Evolutionary conservation across 805 yeast genomes (phyloP), one percentile per base, ranked within the genome.

Genomic region (Millerozyma miso): DNA sequence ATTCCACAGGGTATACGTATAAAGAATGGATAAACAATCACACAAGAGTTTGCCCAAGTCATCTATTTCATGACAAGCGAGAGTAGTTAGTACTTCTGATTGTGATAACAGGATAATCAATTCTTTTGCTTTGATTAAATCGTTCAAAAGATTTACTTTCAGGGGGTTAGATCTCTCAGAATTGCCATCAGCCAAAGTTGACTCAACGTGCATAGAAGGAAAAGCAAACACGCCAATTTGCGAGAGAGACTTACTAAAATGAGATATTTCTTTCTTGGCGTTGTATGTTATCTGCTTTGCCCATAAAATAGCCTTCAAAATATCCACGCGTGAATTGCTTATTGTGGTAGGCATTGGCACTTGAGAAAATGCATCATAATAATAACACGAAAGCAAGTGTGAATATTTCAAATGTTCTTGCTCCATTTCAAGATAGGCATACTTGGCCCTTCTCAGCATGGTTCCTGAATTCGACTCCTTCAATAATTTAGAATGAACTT

Each of bases 1-100:
- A 35, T 49, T 53, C 35, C 52, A 56, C 4, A 49, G 46, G 2
- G 60, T 42, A 48, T 53, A 43, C 5, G 60, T 50, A n/a, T 61
- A 52, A 16, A 58, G 36, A 20, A 50, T 31, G 14, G 51, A 46
- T 5, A 56, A 31, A 33, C 62, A 56, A n/a, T 44, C 45, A 26
- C 42, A 48, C 31, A 58, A 39, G 5, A 46, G 36, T 6, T 44
- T 48, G 32, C 34, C 42, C 33, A 51, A 43, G 26, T 51, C 56
- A 29, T 50, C 42, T 32, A 54, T 44, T 33, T 52, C 52, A 40
- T 49, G 42, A 12, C 48, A 43, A 6, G 55, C 45, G 14, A 50
- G 38, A 12, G 37, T 7, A 7, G 31, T 19, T 16, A 47, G 35
- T 15, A 38, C 40, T 14, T 32, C 31, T 13, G 23, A 15, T 13